Base-by-base conservation (phyloP, 1,284 basidiomycete species). In the Sanghuangporus weigelae region DNA sequence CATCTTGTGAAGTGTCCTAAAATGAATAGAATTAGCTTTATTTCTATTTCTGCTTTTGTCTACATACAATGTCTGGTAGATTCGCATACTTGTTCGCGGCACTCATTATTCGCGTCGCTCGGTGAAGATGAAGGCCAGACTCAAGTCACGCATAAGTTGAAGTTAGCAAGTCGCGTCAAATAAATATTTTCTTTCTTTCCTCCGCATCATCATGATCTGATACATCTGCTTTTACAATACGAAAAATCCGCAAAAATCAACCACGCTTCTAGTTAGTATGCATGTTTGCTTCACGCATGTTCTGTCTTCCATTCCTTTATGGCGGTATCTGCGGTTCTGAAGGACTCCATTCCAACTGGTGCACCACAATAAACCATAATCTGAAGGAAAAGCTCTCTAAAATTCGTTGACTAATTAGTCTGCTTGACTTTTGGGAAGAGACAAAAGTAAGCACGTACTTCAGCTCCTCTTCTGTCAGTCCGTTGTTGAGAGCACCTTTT, bases 1-100 rank as follows among this genome's bases (percentile, higher is more conserved):
- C 84, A 73, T 97, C 95, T 49, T 86, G 92, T 1, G 92, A 93
- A 7, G 92, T 92, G 73, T 96, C 93, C 93, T 96, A 63, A 51
- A 36, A 51, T 51, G 21, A 42, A n/a, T 5, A 48, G 19, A 54
- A 26, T 21, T 21, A 64, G 57, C 19, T 56, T 10, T 40, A 64
- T 55, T 57, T n/a, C 55, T 14, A 57, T 48, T 57, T 39, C 50
- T 49, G 21, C 51, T 55, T 2, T 54, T 23, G 51, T 46, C 19
- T 48, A 79, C 85, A 69, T 70, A 95, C 95, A 65, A 97, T 96
- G 72, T 97, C 94, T 26, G 95, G 95, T 7, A 97, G 79, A 68
- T 89, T 87, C 5, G 91, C 87, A 71, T 96, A 97, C 73, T 97
- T 96, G 74, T 84, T 84, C 42, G 75, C 78, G 68, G 75, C 78